Base-by-base conservation (phyloP, 2,329 filamentous ascomycete genomes). In the Beauveria medogensis region DNA sequence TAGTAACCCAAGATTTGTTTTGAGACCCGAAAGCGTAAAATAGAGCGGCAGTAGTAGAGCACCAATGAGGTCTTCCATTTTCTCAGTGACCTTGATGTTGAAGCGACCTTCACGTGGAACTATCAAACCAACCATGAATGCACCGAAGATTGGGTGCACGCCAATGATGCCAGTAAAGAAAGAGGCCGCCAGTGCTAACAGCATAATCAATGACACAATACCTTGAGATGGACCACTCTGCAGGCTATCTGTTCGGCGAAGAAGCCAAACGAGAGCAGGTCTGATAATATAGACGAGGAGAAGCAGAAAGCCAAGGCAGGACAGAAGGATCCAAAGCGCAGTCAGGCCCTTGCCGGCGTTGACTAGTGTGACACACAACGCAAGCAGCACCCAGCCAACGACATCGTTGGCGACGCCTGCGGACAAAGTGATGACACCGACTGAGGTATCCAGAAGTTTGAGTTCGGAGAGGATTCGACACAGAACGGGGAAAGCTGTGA, bases 401-500 rank as follows among this genome's bases (percentile, higher is more conserved):
- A 78, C 91, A 69, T 97, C 93, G 71, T 97, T 97, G 1, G 91
- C 91, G 16, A 97, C 92, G 56, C 93, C 93, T 6, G 92, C 92
- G 3, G 92, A 92, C 9, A 97, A 80, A 2, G 92, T 90, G 43
- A 95, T 95, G 41, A 96, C 84, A 69, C 92, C 92, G 5, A 96
- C 92, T 0, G 88, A 83, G 2, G 91, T 94, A 59, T 83, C 78
- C 5, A 97, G 85, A 55, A 97, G 79, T 68, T 96, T 94, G 58
- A 97, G 79, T 73, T 96, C 92, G 0, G 91, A 93, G 65, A 97
- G 77, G 66, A 97, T 97, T 72, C 93, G 90, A 70, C 93, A 97
- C 14, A 97, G 83, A 0, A 97, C 93, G 0, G 93, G 93, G 68
- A 97, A 88, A 9, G 85, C 91, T 64, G 93, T 97, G 67, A 97